Conservation (phyloP, 257 asterid species). For the Ophiorrhiza pumila region DNA sequence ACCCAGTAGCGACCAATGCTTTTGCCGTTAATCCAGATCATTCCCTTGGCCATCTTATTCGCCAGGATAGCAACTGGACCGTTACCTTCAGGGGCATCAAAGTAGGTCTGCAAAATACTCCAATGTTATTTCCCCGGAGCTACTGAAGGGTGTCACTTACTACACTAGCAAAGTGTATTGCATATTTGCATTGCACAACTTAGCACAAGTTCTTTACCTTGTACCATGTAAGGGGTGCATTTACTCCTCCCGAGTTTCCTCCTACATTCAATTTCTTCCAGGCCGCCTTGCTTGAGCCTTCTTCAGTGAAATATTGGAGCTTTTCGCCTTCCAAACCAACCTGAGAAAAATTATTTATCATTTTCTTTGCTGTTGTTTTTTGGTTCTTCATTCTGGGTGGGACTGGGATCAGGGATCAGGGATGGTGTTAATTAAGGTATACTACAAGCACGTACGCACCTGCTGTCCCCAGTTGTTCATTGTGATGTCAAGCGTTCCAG, state of each 20-base stretch:
- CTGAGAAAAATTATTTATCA: too few relatives aligned
- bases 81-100: constrained; percentile 74
- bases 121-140: too few relatives aligned
- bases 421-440: too few relatives aligned
- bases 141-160: too few relatives aligned
- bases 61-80: constrained; percentile 66
- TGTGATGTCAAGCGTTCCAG: constrained; percentile 84
- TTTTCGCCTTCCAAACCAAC: constrained; percentile 68
- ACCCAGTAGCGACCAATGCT: constrained; percentile 90
- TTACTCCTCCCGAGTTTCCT: constrained; percentile 23
- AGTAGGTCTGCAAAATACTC: constrained; percentile 43
- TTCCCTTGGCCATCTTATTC: constrained; percentile 76
- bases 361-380: too few relatives aligned
- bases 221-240: constrained; percentile 79
- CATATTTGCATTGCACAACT: too few relatives aligned
- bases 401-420: too few relatives aligned
- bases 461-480: constrained; percentile 63
- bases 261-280: constrained; percentile 47
- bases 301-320: constrained; percentile 46
- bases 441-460: too few relatives aligned
- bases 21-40: constrained; percentile 81
- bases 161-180: neutral
- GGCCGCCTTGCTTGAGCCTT: constrained; percentile 50
- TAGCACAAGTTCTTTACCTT: too few relatives aligned
- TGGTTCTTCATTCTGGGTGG: too few relatives aligned